Evolutionary conservation across 2,329 filamentous ascomycete species (phyloP).

Genomic region (Colletotrichum viniferum): DNA sequence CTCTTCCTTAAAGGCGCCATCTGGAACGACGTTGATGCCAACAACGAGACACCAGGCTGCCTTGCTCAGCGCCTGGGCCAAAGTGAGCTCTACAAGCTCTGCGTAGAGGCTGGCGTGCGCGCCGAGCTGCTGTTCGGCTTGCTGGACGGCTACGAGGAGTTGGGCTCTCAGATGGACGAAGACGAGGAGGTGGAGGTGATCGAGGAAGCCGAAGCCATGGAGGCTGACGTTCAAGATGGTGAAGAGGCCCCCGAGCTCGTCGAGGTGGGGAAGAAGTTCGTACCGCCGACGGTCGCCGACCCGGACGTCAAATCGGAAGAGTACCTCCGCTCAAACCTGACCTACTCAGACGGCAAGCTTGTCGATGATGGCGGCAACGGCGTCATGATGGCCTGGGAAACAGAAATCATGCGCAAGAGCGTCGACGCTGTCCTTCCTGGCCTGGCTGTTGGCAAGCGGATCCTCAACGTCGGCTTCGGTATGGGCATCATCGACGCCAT

Average conservation of each 20-base stretch:
- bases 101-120: slow-evolving; percentile 88
- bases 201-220: slow-evolving; percentile 28
- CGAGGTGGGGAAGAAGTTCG: slow-evolving; percentile 32
- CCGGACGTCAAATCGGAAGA: slow-evolving; percentile 64
- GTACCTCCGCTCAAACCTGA: slow-evolving; percentile 72
- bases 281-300: slow-evolving; percentile 39
- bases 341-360: slow-evolving; percentile 68
- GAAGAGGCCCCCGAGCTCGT: slow-evolving; percentile 28
- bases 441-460: slow-evolving; percentile 57
- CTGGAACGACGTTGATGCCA: slow-evolving; percentile 92
- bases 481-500: slow-evolving; percentile 88
- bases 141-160: slow-evolving; percentile 79
- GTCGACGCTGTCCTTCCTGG: slow-evolving; percentile 66
- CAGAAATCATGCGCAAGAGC: slow-evolving; percentile 80
- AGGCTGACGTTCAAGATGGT: not conserved
- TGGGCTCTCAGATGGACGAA: slow-evolving; percentile 56
- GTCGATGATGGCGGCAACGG: slow-evolving; percentile 79
- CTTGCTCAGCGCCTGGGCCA: slow-evolving; percentile 75
- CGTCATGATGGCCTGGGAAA: slow-evolving; percentile 95
- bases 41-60: slow-evolving; percentile 91
- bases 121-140: slow-evolving; percentile 86
- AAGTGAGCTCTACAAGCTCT: slow-evolving; percentile 75
- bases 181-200: slow-evolving; percentile 54
- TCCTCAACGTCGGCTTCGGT: slow-evolving; percentile 87
- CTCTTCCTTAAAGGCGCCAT: slow-evolving; percentile 89